Percentiles rank a stretch among this genome's conserved stretches.
Evolutionary conservation across 2,329 filamentous ascomycete species (phyloP).

Genomic region (Aureobasidium zeae): DNA sequence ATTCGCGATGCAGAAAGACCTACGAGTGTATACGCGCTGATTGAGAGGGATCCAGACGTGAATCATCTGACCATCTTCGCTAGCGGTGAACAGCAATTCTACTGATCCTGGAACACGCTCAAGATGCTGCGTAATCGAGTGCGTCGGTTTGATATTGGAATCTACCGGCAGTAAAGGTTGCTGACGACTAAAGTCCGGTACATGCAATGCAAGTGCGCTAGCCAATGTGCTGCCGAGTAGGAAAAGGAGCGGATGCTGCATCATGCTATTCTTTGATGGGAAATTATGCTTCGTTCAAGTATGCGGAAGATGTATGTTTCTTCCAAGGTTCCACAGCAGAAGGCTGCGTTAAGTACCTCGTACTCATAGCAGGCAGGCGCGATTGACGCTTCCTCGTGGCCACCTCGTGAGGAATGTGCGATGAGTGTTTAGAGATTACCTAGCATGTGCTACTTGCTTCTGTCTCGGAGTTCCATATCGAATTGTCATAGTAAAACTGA

Average conservation of each 20-base stretch:
- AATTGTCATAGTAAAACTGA: no score
- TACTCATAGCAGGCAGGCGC: background rate
- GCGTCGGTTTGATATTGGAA: background rate
- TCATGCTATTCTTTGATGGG: background rate
- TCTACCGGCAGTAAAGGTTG: background rate
- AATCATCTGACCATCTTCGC: constrained; percentile 18
- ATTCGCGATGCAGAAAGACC: background rate
- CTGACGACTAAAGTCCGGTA: background rate
- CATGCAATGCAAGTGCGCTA: background rate
- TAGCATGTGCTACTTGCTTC: no score
- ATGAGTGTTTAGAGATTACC: no score
- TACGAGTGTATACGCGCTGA: constrained; percentile 23
- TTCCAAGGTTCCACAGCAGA: background rate
- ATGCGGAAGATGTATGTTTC: background rate
- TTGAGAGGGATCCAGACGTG: constrained; percentile 28
- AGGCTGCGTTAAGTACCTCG: background rate
- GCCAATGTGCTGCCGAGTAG: constrained; percentile 3
- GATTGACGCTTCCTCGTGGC: constrained; percentile 1
- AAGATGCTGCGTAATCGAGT: constrained; percentile 13
- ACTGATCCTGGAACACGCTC: constrained; percentile 24
- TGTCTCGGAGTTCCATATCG: no score
- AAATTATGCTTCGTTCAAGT: background rate
- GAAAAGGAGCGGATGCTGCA: constrained; percentile 5
- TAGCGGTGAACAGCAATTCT: constrained; percentile 24
- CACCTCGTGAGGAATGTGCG: constrained; percentile 8